Percentiles rank a stretch among this genome's conserved stretches.
Evolutionary conservation across 441 rosid genomes (phyloP).

Genomic region (Syzygium malaccense): DNA sequence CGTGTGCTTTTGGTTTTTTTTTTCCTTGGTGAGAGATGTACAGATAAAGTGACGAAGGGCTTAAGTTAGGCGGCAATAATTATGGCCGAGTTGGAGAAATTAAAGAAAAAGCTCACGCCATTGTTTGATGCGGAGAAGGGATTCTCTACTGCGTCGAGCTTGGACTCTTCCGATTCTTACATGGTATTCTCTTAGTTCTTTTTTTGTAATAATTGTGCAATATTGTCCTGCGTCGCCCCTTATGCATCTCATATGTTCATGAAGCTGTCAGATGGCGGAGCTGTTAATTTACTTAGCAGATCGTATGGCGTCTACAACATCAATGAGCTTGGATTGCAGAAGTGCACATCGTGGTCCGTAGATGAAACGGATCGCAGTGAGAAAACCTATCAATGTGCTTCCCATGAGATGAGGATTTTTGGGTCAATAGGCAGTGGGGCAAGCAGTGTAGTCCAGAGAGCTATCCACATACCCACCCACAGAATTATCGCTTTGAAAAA

Average conservation of each 20-base stretch:
- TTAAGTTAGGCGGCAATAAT: slow-evolving; percentile 1
- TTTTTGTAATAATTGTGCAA: background rate
- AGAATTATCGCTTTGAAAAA: slow-evolving; percentile 78
- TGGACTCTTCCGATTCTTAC: slow-evolving; percentile 66
- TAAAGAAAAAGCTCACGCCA: slow-evolving; percentile 80
- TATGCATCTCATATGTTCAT: background rate
- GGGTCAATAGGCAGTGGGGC: slow-evolving; percentile 95
- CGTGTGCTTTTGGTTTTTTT: background rate
- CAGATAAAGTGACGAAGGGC: background rate
- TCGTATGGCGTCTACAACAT: slow-evolving; percentile 89
- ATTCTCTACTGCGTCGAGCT: slow-evolving; percentile 56
- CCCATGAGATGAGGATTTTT: slow-evolving; percentile 82
- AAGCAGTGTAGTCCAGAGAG: slow-evolving; percentile 91
- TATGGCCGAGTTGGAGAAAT: slow-evolving; percentile 91
- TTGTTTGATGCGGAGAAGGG: slow-evolving; percentile 95
- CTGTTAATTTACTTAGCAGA: slow-evolving; percentile 83
- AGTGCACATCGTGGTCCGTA: slow-evolving; percentile 52
- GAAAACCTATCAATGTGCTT: slow-evolving; percentile 81
- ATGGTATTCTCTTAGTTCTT: slow-evolving; percentile 35
- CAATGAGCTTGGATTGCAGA: slow-evolving; percentile 88
- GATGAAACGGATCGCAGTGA: slow-evolving; percentile 56
- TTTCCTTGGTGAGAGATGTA: background rate
- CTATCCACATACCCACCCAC: slow-evolving; percentile 76
- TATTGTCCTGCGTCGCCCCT: background rate
- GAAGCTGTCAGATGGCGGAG: slow-evolving; percentile 85